Evolutionary conservation across 78 protist species (phyloP), one percentile per base, ranked within the genome.

Genomic region (Salpingoeca rosetta): DNA sequence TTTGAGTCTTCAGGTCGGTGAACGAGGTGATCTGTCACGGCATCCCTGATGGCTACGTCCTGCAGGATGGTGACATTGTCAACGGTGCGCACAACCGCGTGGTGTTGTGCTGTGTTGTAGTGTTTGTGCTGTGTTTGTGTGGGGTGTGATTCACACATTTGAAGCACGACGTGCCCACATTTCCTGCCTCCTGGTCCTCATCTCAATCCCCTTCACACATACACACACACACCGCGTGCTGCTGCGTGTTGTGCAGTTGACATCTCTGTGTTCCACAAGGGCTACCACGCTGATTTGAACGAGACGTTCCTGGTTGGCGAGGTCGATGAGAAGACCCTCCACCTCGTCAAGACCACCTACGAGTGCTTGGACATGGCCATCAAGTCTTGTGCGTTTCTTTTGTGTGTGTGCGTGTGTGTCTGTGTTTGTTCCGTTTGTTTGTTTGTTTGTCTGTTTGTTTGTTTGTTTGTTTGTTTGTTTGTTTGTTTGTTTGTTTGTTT

Each of bases 11-110:
- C 74, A 91, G 89, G 17, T 90, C 94, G 10, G 85, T 96, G 65
- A 96, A 96, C 85, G 96, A 96, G 75, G 93, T 95, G 38, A 92
- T 98, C 44, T 96, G 98, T 85, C 99, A 98, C 91, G 99, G 99
- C 81, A 98, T 98, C 39, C 99, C 99, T 37, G 99, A 96, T 84
- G 12, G 31, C 11, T 45, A 88, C 42, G 86, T 85, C 42, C 83
- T 96, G 51, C 37, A 85, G 51, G 97, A 96, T 26, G 98, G 98
- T 56, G 95, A 93, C 82, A 38, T 28, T 40, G 0, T 38, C 74
- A 44, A 44, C 40, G 44, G 2, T 17, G 26, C 76, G 2, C n/a
- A 27, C 11, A 31, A 65, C 38, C 2, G 12, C 38, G 17, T 25
- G 57, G 10, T 56, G 43, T 25, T 22, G 24, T 56, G 11, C 22